Evolutionary conservation across 192 early-diverging fungal species (phyloP).

Genomic region (Coemansia sp.): DNA sequence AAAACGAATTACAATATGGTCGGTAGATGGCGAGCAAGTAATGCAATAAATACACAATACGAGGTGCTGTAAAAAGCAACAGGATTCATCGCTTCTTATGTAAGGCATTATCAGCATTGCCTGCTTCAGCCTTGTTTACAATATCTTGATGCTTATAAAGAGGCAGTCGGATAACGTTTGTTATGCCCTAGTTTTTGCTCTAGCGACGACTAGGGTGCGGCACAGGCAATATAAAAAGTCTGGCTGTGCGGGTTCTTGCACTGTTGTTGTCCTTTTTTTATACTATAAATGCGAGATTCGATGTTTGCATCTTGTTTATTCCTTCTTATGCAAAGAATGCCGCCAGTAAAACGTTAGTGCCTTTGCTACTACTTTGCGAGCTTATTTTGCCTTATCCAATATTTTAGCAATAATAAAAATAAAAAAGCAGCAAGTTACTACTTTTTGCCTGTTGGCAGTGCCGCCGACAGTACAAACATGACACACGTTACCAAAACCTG

Average conservation of each 20-base stretch:
- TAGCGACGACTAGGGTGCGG: constrained; percentile 28
- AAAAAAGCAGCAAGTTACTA: not conserved
- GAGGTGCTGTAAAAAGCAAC: not conserved
- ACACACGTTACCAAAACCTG: not conserved
- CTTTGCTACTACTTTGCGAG: not conserved
- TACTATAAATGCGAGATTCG: not conserved
- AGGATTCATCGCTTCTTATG: not conserved
- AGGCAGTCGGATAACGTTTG: constrained; percentile 10
- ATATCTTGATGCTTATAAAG: not conserved
- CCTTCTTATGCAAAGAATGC: not conserved
- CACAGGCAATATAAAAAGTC: not conserved
- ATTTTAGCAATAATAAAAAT: not conserved
- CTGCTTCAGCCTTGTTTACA: not conserved
- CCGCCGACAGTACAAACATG: constrained; percentile 6
- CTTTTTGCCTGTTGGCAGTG: not conserved
- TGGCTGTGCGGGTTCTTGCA: not conserved
- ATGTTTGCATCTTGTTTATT: not conserved
- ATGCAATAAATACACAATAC: not conserved
- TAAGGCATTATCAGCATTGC: not conserved
- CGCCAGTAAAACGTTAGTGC: constrained; percentile 3
- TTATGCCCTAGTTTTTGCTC: constrained; percentile 13
- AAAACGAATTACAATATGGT: too few relatives aligned
- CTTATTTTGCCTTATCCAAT: not conserved
- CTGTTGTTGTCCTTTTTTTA: not conserved
- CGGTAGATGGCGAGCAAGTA: not conserved